Percentiles rank a stretch among this genome's conserved stretches.
These are phyloP conservation scores for Blastobotrys persicus DNA, from an alignment of 1,139 yeast species.

Conservation along the genomic window DNA sequence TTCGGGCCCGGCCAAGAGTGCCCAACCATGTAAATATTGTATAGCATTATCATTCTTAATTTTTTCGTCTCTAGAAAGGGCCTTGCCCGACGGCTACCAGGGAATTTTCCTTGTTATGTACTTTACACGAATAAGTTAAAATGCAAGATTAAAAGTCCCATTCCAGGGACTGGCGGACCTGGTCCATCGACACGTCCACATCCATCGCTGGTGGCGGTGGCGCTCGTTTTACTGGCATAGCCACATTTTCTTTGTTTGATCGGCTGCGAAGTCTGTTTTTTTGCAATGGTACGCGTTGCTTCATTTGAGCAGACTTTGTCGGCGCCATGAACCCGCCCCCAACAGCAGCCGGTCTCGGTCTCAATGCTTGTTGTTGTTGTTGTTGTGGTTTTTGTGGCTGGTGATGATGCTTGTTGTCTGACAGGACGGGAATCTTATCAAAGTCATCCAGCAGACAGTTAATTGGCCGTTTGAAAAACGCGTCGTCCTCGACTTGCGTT, in stretches of 20 bases:
- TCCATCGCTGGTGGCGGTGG: not conserved
- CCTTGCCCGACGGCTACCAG: no score
- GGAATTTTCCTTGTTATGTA: no score
- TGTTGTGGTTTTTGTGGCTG: slow-evolving; percentile 9
- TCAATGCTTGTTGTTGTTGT: slow-evolving; percentile 1
- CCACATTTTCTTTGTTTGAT: slow-evolving; percentile 5
- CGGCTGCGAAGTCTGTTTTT: slow-evolving; percentile 1
- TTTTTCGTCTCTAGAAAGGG: not conserved
- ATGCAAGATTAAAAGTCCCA: slow-evolving; percentile 1
- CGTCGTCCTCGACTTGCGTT: not conserved
- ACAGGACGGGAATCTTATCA: not conserved
- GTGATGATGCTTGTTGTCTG: slow-evolving; percentile 8
- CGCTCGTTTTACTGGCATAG: not conserved
- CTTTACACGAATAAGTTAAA: not conserved
- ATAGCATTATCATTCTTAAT: not conserved
- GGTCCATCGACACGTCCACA: slow-evolving; percentile 4
- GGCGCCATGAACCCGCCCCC: slow-evolving; percentile 24
- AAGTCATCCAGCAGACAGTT: not conserved
- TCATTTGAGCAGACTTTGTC: slow-evolving; percentile 25
- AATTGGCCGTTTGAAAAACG: not conserved
- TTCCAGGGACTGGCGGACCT: not conserved
- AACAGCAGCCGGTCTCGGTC: not conserved
- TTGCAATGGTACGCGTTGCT: slow-evolving; percentile 15
- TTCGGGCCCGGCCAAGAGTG: slow-evolving; percentile 24
- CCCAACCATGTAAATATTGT: slow-evolving; percentile 24